Conservation (phyloP, 2,329 filamentous ascomycete genomes). For the Scedosporium aurantiacum region DNA sequence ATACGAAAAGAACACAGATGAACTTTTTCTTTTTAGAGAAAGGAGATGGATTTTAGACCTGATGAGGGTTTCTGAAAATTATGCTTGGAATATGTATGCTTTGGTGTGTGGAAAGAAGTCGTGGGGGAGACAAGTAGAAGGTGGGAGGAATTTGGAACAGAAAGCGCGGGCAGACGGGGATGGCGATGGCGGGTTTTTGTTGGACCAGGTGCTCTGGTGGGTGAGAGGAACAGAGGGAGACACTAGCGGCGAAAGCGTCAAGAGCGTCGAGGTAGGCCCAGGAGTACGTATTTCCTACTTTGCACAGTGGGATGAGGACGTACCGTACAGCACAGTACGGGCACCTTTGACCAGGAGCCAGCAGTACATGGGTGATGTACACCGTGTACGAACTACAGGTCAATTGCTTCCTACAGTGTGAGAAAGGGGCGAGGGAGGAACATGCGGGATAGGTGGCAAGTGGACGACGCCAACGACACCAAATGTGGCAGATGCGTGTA, state of each 20-base stretch:
- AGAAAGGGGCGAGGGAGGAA: background rate
- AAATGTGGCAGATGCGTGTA: background rate
- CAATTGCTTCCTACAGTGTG: background rate
- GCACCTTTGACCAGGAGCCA: background rate
- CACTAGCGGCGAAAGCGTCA: constrained; percentile 1
- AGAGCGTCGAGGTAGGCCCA: background rate
- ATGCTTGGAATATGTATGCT: background rate
- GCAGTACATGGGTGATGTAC: background rate
- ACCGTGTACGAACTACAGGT: background rate
- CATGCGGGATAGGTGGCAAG: constrained; percentile 5
- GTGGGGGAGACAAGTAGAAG: background rate
- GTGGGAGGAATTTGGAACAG: constrained; percentile 4
- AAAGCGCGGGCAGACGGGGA: constrained; percentile 7
- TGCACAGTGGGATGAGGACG: background rate
- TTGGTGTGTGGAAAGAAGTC: background rate
- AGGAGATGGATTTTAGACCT: background rate
- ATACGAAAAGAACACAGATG: background rate
- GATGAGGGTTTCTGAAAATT: background rate
- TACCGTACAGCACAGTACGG: background rate
- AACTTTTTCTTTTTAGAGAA: background rate
- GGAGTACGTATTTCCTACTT: background rate
- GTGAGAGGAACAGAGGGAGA: background rate
- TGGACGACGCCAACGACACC: background rate
- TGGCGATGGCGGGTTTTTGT: constrained; percentile 8
- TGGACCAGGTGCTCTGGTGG: constrained; percentile 2